These are phyloP conservation scores for Globisporangium okanoganense DNA, from an alignment of 352 stramenopile genomes.

Conservation along the genomic window DNA sequence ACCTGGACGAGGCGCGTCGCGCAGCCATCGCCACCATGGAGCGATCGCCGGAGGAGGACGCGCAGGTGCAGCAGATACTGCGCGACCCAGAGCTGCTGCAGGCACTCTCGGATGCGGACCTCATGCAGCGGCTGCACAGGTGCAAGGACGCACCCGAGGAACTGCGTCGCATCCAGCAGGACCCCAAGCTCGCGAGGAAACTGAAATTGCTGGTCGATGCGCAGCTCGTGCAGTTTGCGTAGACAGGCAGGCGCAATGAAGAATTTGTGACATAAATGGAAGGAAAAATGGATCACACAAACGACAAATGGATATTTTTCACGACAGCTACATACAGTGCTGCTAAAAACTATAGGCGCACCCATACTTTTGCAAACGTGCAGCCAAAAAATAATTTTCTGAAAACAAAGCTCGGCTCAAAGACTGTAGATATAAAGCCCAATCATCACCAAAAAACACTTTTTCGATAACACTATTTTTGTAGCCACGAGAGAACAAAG, in stretches of 20 bases:
- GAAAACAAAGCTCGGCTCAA: no score
- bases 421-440: no score
- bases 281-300: no score
- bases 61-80: conserved; percentile 64
- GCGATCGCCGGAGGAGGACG: conserved; percentile 53
- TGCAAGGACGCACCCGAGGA: conserved; percentile 36
- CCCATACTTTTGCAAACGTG: no score
- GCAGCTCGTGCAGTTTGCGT: conserved; percentile 54
- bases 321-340: no score
- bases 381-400: no score
- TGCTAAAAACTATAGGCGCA: no score
- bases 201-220: conserved; percentile 50
- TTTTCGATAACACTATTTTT: background rate
- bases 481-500: no score
- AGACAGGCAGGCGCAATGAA: no score
- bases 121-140: conserved; percentile 54
- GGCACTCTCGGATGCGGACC: conserved; percentile 45
- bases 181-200: conserved; percentile 45
- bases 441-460: no score
- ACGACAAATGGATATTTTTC: no score
- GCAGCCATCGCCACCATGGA: conserved; percentile 58
- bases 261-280: no score
- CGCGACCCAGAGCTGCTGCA: conserved; percentile 57
- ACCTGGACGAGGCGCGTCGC: conserved; percentile 48
- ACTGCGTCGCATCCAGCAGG: conserved; percentile 37